These are phyloP conservation scores for Rhodotorula babjevae DNA, from an alignment of 768 basidiomycete species.

Conservation along the genomic window DNA sequence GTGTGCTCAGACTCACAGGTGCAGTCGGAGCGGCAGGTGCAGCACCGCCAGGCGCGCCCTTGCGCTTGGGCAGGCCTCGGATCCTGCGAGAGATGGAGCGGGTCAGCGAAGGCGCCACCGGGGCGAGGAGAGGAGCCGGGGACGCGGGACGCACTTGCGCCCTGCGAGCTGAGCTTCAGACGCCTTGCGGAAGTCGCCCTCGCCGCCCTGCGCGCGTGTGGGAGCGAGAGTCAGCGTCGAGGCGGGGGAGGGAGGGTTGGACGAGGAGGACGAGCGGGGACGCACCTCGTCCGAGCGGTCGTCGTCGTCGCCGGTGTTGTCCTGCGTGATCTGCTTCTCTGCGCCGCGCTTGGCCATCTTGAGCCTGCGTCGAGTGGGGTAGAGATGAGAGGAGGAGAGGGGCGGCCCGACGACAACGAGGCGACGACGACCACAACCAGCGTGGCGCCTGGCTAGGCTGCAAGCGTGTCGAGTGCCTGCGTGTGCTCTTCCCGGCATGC, in stretches of 20 bases:
- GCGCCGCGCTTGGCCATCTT: conserved; percentile 37
- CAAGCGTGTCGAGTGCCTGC: too few relatives aligned
- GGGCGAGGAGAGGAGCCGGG: background rate
- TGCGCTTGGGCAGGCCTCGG: conserved; percentile 31
- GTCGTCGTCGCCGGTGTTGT: conserved; percentile 29
- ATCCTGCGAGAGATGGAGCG: conserved; percentile 8
- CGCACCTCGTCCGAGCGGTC: conserved; percentile 22
- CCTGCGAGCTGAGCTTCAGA: background rate
- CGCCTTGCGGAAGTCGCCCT: conserved; percentile 28
- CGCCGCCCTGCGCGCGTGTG: conserved; percentile 1
- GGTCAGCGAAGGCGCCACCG: background rate
- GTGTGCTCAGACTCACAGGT: background rate
- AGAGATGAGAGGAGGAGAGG: background rate
- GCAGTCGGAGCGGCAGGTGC: background rate
- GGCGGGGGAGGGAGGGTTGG: background rate
- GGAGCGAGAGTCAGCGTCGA: background rate
- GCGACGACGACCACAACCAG: background rate
- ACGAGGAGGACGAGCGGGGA: background rate
- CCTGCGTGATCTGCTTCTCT: conserved; percentile 33
- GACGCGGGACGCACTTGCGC: conserved; percentile 19
- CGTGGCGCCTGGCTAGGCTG: too few relatives aligned
- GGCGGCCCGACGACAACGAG: too few relatives aligned
- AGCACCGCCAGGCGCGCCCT: background rate
- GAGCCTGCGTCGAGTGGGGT: background rate
- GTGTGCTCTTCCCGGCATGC: too few relatives aligned